Conservation (phyloP, 1,284 basidiomycete species). For the Tranzscheliella williamsii region DNA sequence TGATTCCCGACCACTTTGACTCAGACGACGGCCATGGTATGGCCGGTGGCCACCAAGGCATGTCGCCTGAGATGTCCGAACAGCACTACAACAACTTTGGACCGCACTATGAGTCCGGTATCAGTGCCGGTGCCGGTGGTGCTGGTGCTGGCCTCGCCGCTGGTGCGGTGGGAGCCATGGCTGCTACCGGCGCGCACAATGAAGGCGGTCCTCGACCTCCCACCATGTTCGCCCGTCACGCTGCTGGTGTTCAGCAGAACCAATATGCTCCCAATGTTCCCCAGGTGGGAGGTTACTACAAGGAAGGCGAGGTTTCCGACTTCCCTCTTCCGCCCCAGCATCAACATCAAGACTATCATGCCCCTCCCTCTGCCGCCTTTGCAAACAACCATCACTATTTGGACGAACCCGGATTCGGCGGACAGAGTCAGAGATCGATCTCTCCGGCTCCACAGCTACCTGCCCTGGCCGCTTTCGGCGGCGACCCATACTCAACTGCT, state of each 20-base stretch:
- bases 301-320: constrained; percentile 18
- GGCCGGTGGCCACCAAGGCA: constrained; percentile 3
- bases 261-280: constrained; percentile 6
- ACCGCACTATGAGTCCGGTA: constrained; percentile 27
- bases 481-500: constrained; percentile 46
- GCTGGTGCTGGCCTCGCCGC: constrained; percentile 20
- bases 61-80: constrained; percentile 40
- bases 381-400: constrained; percentile 18
- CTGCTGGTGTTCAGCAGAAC: constrained; percentile 26
- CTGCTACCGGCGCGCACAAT: constrained; percentile 36
- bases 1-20: constrained; percentile 58
- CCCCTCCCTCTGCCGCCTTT: constrained; percentile 28
- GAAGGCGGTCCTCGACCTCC: constrained; percentile 59
- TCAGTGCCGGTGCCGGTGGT: constrained; percentile 12
- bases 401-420: constrained; percentile 21
- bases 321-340: constrained; percentile 15
- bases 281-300: constrained; percentile 44
- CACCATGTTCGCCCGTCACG: constrained; percentile 60
- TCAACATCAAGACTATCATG: constrained; percentile 20
- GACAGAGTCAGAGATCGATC: constrained; percentile 11
- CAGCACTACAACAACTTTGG: constrained; percentile 36
- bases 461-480: constrained; percentile 46
- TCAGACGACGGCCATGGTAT: constrained; percentile 43
- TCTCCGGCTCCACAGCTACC: constrained; percentile 45
- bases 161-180: constrained; percentile 39